These are phyloP conservation scores for Panaeolus cyanescens DNA, from an alignment of 768 basidiomycete genomes.

Conservation along the genomic window DNA sequence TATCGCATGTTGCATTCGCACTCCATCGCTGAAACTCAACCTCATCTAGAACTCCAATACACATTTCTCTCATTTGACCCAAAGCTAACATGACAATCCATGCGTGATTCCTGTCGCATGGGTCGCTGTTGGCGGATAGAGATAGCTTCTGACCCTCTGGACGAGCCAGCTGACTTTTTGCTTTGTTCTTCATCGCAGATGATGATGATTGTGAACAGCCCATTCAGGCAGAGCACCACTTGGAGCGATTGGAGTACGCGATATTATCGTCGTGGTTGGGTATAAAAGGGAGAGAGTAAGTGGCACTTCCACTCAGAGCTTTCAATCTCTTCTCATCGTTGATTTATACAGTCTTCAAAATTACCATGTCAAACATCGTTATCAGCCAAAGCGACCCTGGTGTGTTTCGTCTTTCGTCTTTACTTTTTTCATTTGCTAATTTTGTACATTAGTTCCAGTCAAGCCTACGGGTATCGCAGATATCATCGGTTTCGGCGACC, in stretches of 20 bases:
- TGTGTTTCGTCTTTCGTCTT: neutral
- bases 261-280: too few species aligned
- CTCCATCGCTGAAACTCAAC: neutral
- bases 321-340: neutral
- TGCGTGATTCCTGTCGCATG: neutral
- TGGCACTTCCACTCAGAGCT: neutral
- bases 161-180: neutral
- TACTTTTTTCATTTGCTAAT: neutral
- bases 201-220: neutral
- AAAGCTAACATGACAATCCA: neutral
- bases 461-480: slow-evolving; percentile 5
- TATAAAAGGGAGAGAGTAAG: neutral
- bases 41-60: neutral
- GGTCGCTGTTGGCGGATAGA: neutral
- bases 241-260: neutral
- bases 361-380: neutral
- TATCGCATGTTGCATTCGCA: neutral
- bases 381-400: neutral
- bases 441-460: neutral
- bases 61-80: neutral
- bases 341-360: neutral
- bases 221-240: neutral
- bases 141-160: neutral
- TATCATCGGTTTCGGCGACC: slow-evolving; percentile 5
- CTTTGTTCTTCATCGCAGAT: too few species aligned